Base-by-base conservation (phyloP, 768 basidiomycete genomes). In the Macrolepiota fuliginosa region DNA sequence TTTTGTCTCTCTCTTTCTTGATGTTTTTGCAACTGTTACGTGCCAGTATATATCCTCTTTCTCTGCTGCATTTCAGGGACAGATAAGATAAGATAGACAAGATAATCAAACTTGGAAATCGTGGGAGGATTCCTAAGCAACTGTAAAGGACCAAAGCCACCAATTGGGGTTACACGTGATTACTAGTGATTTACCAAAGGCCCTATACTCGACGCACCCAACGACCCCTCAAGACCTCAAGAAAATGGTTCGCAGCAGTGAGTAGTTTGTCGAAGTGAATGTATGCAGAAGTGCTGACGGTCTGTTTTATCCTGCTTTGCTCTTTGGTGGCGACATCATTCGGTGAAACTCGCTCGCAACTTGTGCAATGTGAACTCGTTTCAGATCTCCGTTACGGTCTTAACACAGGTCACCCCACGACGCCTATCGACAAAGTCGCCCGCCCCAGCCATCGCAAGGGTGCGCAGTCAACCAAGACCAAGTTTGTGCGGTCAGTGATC, bases 401-500 rank as follows among this genome's bases (percentile, higher is more conserved):
- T 69, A 96, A 94, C 83, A 86, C 88, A 69, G 96, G 96, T 71
- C 89, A 89, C 79, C 89, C 91, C 66, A 95, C 95, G 32, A 95
- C 94, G 54, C 73, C 89, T 70, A 88, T 98, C 73, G 78, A 87
- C 69, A 88, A 90, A 79, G 77, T 77, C 54, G 76, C 81, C 52
- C 87, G 88, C 70, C 96, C 95, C 58, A 90, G 88, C 72, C 87
- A 97, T 71, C 91, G 93, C 77, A 98, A 98, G 84, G 97, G 97
- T 68, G 81, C 87, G 65, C 86, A 86, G 73, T 94, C 92, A 52
- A 86, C 87, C 68, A 94, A 94, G 82, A 95, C 90, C 73, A 90
- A 90, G 71, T 94, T 99, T 71, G 95, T 98, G 73, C 91, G 92
- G 74, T 90, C 88, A 66, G 84, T 98, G 64, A 83, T 98, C 71